Evolutionary conservation across 768 basidiomycete species (phyloP), one percentile per base, ranked within the genome.

Genomic region (Cystofilobasidium ferigula): DNA sequence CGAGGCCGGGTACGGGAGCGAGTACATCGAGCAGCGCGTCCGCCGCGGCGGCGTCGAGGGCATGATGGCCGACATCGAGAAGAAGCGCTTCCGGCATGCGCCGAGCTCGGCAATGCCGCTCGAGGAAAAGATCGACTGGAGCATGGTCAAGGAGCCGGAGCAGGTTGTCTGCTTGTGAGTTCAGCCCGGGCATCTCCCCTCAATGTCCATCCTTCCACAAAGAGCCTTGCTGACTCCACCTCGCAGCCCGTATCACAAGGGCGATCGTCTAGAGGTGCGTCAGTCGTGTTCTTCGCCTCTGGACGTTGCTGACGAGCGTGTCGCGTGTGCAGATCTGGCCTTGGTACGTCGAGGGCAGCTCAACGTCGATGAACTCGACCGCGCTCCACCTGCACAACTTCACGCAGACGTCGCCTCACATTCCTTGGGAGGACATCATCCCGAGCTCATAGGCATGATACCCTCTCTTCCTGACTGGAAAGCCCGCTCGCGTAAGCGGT

Each of bases 101-200:
- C 67, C 64, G 22, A 56, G 36, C 30, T 28, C 30, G 53, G 67
- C 60, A 6, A 68, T 68, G 61, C 40, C 40, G 53, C 40, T 68
- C 40, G 67, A 57, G 43, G 67, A 68, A 43, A 68, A 58, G 67
- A 68, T 68, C 14, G 67, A 62, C 45, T 68, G 67, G 67, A 47
- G 24, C 3, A 62, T 45, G 43, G 67, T 68, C 24, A 47, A 68
- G 56, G 61, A 63, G 34, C 67, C 67, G 20, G 61, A 68, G 45
- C 35, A 38, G 57, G 67, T 68, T 38, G 67, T 68, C 12, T 68
- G 67, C 47, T 68, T 68, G 45, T 47, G 45, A 20, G 45, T 45
- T 20, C 10, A 9, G 10, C 20, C 13, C 40, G 5, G 22, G 22
- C 45, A 5, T 24, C 45, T 16, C 22, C 45, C 45, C 13, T 7